A percentile compares a stretch with the other conserved stretches of the same genome.
Conservation (phyloP, 2,329 filamentous ascomycete species). For the Hysterium pulicare region DNA sequence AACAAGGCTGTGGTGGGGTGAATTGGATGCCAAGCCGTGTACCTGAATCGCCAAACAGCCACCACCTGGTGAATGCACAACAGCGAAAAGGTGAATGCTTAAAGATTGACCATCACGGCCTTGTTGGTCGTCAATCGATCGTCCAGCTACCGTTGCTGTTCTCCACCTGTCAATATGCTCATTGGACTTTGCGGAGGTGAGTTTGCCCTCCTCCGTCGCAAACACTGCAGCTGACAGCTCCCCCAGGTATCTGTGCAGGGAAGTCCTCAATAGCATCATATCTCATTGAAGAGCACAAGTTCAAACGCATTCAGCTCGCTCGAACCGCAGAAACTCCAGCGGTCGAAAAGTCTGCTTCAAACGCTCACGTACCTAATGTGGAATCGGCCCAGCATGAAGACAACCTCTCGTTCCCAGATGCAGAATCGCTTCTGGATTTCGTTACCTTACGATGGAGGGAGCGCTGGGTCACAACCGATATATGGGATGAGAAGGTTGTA, state of each 20-base stretch:
- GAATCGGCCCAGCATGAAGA: slow-evolving; percentile 16
- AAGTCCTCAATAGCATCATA: slow-evolving; percentile 89
- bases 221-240: slow-evolving; percentile 6
- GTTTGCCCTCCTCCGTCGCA: slow-evolving; percentile 2
- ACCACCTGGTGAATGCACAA: too few species aligned
- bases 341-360: slow-evolving; percentile 42
- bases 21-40: slow-evolving; percentile 7
- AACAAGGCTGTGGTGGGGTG: neutral
- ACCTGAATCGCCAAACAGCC: neutral
- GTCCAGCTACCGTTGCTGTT: too few species aligned
- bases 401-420: slow-evolving; percentile 43
- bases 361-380: slow-evolving; percentile 31
- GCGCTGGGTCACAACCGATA: slow-evolving; percentile 81
- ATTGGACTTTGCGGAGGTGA: slow-evolving; percentile 64
- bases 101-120: too few species aligned
- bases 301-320: slow-evolving; percentile 66
- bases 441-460: slow-evolving; percentile 81
- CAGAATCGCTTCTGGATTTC: slow-evolving; percentile 72
- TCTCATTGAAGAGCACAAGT: slow-evolving; percentile 78
- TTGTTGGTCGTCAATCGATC: too few species aligned
- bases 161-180: slow-evolving; percentile 63
- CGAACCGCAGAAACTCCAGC: slow-evolving; percentile 34
- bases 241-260: slow-evolving; percentile 81
- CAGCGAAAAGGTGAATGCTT: too few species aligned
- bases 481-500: slow-evolving; percentile 68